Base-by-base conservation (phyloP, 208 protist species). In the Trypanosoma brucei region DNA sequence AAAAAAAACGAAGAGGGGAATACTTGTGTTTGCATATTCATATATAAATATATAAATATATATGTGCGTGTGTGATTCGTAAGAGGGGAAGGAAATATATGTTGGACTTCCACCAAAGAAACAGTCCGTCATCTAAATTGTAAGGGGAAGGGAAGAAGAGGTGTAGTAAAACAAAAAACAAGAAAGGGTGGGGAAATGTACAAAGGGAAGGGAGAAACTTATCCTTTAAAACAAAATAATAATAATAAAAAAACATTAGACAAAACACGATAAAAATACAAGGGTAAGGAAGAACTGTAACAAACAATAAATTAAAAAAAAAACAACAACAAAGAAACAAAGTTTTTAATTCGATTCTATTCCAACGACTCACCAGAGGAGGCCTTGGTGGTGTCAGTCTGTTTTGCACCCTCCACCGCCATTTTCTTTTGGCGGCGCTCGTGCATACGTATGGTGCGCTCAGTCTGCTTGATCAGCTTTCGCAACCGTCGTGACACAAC, bases 401-500 rank as follows among this genome's bases (percentile, higher is more conserved):
- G 40, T 1, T 13, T 58, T 9, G 38, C 49, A 35, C 61, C 62
- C 13, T n/a, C 54, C 9, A 40, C 54, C 5, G 53, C 66, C 58
- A 81, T 75, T 3, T 56, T 59, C 57, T 73, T 73, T 56, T 68
- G 76, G 5, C 84, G 79, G 39, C 64, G 71, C 30, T 84, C 69
- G 22, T 75, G 72, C 40, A 84, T n/a, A 68, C 83, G 89, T 52
- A 76, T 68, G 11, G 81, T 72, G 3, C 88, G 80, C 73, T 88
- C 83, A 6, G 86, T 87, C 70, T 88, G 82, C 54, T 76, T 67
- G 36, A 94, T 80, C 0, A 94, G 69, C 56, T 94, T 92, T 2
- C 83, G 82, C 84, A 94, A 83, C 51, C 85, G 82, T 6, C 88
- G 79, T 11, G 87, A 83, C 11, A 91, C 84, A 44, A 93, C 62